Percentiles rank a stretch among this genome's conserved stretches.
phyloP scores from a whole-genome alignment of 1,139 yeast species.

The Wickerhamiella infanticola region DNA sequence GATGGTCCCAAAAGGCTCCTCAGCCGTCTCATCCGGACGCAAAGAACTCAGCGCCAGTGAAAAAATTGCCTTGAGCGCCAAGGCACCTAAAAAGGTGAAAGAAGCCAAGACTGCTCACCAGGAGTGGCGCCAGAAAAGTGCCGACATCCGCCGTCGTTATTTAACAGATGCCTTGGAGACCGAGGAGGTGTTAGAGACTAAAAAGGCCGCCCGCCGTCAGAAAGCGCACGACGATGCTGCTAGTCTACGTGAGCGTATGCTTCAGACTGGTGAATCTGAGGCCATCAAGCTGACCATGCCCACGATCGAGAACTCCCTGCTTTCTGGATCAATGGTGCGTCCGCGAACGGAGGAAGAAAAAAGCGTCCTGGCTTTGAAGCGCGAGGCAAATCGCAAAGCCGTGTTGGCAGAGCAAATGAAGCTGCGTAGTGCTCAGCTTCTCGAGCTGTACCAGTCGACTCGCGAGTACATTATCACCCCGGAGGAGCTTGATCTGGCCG shows the following conservation, averaged over 20 bases:
- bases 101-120: constrained; percentile 31
- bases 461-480: constrained; percentile 50
- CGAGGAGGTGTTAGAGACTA: constrained; percentile 40
- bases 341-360: constrained; percentile 55
- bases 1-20: constrained; percentile 53
- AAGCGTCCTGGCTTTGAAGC: constrained; percentile 34
- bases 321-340: constrained; percentile 52
- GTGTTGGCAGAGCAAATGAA: constrained; percentile 31
- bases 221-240: constrained; percentile 21
- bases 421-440: constrained; percentile 38
- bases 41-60: constrained; percentile 41
- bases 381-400: constrained; percentile 36
- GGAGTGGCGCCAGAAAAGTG: constrained; percentile 39
- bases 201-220: constrained; percentile 25
- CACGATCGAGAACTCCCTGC: constrained; percentile 47
- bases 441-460: constrained; percentile 61
- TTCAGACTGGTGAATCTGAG: constrained; percentile 28
- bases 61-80: constrained; percentile 38
- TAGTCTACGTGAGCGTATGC: constrained; percentile 22
- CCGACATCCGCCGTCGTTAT: constrained; percentile 59
- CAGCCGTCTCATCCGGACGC: constrained; percentile 39
- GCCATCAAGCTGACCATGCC: constrained; percentile 62
- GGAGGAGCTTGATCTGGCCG: constrained; percentile 41
- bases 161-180: constrained; percentile 48
- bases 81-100: constrained; percentile 23